phyloP scores from a whole-genome alignment of 148 eudicot species.

The Chenopodium quinoa region DNA sequence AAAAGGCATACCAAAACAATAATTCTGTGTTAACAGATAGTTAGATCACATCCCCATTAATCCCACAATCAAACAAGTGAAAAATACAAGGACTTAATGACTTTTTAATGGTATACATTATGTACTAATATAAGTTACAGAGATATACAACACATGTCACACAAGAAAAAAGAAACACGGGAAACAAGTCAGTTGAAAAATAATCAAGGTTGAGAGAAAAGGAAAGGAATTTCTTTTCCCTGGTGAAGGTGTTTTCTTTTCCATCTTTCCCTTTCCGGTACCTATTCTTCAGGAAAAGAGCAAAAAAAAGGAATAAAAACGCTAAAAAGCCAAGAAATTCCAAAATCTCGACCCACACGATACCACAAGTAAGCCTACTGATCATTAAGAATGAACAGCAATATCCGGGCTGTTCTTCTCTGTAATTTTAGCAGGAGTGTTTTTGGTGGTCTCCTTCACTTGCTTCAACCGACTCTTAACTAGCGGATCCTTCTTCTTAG shows the following conservation, averaged over 20 bases:
- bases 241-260: neutral
- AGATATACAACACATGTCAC: conserved; percentile 36
- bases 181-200: conserved; percentile 22
- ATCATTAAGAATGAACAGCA: conserved; percentile 48
- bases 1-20: neutral
- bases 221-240: neutral
- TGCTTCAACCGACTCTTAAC: conserved; percentile 38
- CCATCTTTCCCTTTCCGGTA: neutral
- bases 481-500: conserved; percentile 47
- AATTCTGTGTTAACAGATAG: conserved; percentile 10
- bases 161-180: conserved; percentile 7
- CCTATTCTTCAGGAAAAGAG: conserved; percentile 8
- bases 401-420: conserved; percentile 44
- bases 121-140: conserved; percentile 43
- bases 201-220: neutral
- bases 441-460: conserved; percentile 38
- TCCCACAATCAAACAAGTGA: conserved; percentile 23
- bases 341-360: conserved; percentile 17
- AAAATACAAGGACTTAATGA: conserved; percentile 13
- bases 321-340: conserved; percentile 24
- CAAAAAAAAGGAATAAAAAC: conserved; percentile 2
- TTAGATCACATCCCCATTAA: conserved; percentile 25
- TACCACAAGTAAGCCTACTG: conserved; percentile 19
- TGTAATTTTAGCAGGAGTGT: conserved; percentile 37
- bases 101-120: conserved; percentile 34